Evolutionary conservation across 108 stramenopile species (phyloP).

Genomic region (Pseudonitzschia delicatissima): DNA sequence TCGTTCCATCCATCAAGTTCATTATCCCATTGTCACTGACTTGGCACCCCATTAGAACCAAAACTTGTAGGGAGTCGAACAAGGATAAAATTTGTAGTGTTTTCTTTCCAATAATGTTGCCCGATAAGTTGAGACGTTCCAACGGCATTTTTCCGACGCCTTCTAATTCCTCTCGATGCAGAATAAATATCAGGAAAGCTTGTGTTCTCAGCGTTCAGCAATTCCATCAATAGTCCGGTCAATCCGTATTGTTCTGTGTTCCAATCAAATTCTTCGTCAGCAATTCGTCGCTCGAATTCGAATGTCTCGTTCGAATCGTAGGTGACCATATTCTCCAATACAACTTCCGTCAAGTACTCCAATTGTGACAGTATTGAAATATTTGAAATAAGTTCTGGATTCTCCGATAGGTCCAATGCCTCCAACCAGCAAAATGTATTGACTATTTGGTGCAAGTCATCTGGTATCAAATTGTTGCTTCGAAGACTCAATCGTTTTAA

Average conservation of each 20-base stretch:
- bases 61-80: not conserved
- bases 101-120: not conserved
- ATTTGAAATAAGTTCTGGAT: not conserved
- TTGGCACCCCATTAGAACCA: conserved; percentile 12
- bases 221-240: not conserved
- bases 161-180: not conserved
- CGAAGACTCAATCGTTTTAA: conserved; percentile 14
- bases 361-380: not conserved
- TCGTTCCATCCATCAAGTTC: not conserved
- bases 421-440: conserved; percentile 15
- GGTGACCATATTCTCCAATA: conserved; percentile 10
- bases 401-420: conserved; percentile 14
- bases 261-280: not conserved
- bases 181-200: not conserved
- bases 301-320: not conserved
- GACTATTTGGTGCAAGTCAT: conserved; percentile 1
- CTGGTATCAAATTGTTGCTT: not conserved
- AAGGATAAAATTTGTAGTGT: not conserved
- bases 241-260: not conserved
- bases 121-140: conserved; percentile 13
- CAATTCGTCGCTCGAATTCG: not conserved
- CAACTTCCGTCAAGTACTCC: conserved; percentile 14
- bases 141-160: not conserved
- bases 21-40: not conserved
- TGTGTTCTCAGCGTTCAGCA: not conserved